These are phyloP conservation scores for Leccinum obscurum DNA, from an alignment of 768 basidiomycete genomes.

Conservation along the genomic window DNA sequence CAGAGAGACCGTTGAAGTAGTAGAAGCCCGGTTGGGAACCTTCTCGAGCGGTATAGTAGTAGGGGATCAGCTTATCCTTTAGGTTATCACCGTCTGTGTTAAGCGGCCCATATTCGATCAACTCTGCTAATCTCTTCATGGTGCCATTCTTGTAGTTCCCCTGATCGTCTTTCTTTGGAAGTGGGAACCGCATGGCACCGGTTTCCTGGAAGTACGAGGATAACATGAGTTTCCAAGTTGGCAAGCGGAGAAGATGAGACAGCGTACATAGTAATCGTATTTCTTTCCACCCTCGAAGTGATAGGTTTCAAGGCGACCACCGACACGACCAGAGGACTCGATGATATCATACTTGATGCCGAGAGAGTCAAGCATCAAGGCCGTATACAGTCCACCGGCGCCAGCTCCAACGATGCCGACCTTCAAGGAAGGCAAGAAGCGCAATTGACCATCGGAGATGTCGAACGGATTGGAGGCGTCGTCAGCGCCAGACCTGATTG, in stretches of 20 bases:
- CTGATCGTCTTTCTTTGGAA: slow-evolving; percentile 17
- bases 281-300: slow-evolving; percentile 32
- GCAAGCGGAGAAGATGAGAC: neutral
- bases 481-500: neutral
- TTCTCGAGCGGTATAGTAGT: slow-evolving; percentile 13
- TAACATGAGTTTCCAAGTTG: neutral
- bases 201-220: slow-evolving; percentile 27
- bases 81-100: slow-evolving; percentile 18
- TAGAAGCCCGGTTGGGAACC: slow-evolving; percentile 13
- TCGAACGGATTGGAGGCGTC: neutral
- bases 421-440: slow-evolving; percentile 7
- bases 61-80: slow-evolving; percentile 26
- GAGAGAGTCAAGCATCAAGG: slow-evolving; percentile 44
- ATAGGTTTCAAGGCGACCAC: slow-evolving; percentile 48
- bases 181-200: slow-evolving; percentile 43
- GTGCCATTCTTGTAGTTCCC: slow-evolving; percentile 24
- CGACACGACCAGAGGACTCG: slow-evolving; percentile 41
- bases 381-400: slow-evolving; percentile 40
- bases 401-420: slow-evolving; percentile 26
- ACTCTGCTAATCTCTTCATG: slow-evolving; percentile 35
- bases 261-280: slow-evolving; percentile 40
- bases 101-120: slow-evolving; percentile 30
- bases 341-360: slow-evolving; percentile 45
- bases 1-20: slow-evolving; percentile 12
- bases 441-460: neutral